Conservation (phyloP, 352 stramenopile genomes). For the Phytophthora sojae region DNA sequence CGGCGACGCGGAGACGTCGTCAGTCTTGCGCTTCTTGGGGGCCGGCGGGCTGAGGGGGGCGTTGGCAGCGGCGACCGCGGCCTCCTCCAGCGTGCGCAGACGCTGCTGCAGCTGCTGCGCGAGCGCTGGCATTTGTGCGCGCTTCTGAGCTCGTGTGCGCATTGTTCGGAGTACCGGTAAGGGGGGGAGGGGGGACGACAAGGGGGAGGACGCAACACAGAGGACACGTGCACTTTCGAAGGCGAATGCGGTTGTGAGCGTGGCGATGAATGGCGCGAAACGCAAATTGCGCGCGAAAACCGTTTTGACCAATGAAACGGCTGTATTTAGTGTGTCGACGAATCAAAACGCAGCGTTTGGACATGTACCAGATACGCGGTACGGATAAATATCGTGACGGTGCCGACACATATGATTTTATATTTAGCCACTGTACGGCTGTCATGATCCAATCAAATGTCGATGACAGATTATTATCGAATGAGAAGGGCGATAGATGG, state of each 20-base stretch:
- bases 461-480: too few relatives aligned
- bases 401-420: too few relatives aligned
- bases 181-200: neutral
- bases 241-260: slow-evolving; percentile 28
- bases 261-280: slow-evolving; percentile 33
- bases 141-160: slow-evolving; percentile 37
- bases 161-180: slow-evolving; percentile 11
- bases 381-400: too few relatives aligned
- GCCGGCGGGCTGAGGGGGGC: slow-evolving; percentile 18
- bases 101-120: slow-evolving; percentile 26
- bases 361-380: slow-evolving; percentile 8
- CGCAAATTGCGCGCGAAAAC: slow-evolving; percentile 29
- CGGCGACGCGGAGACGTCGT: slow-evolving; percentile 17
- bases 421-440: too few relatives aligned
- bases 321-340: slow-evolving; percentile 5
- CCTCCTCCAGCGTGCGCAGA: slow-evolving; percentile 17
- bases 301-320: slow-evolving; percentile 20
- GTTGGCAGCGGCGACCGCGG: neutral
- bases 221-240: neutral
- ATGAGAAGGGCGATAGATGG: too few relatives aligned
- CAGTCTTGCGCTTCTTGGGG: slow-evolving; percentile 41
- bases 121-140: slow-evolving; percentile 23
- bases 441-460: too few relatives aligned
- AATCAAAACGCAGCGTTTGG: slow-evolving; percentile 13
- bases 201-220: neutral